Conservation (phyloP, 345 rosid genomes). For the Kandelia obovata region DNA sequence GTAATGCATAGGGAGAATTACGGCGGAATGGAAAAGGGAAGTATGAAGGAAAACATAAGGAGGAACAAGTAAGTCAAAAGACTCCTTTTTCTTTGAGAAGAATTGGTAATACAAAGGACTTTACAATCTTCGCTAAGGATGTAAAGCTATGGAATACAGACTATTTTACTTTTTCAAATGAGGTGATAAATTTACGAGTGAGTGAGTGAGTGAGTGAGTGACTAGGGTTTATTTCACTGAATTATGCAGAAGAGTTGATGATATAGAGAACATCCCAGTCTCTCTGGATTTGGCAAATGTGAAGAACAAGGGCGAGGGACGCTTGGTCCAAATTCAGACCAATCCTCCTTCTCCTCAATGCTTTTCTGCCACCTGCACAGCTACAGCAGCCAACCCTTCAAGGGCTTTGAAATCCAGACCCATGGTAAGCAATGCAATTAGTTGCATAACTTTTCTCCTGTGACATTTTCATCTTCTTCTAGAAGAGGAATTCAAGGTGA, state of each 20-base stretch:
- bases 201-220: background rate
- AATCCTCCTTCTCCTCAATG: conserved; percentile 98
- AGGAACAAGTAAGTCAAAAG: conserved; percentile 48
- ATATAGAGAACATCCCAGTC: background rate
- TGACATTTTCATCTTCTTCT: background rate
- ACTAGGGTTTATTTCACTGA: background rate
- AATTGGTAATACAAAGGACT: conserved; percentile 58
- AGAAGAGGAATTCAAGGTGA: background rate
- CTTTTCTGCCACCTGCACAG: conserved; percentile 54
- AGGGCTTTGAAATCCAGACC: conserved; percentile 51
- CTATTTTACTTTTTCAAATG: background rate
- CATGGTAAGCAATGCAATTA: conserved; percentile 43
- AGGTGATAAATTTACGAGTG: background rate
- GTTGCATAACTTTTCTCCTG: background rate
- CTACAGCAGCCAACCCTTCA: conserved; percentile 37
- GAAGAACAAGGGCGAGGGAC: conserved; percentile 48
- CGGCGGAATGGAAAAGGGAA: conserved; percentile 32
- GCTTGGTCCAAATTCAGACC: conserved; percentile 61
- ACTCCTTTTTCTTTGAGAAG: conserved; percentile 24
- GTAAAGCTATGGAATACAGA: background rate
- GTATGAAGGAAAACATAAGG: conserved; percentile 48
- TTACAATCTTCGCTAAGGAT: conserved; percentile 17
- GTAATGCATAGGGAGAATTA: conserved; percentile 39
- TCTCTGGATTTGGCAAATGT: conserved; percentile 50
- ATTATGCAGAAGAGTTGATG: conserved; percentile 1